A percentile compares a stretch with the other conserved stretches of the same genome.
Evolutionary conservation across 2,329 filamentous ascomycete species (phyloP).

Genomic region (Verticillium tricorpus): DNA sequence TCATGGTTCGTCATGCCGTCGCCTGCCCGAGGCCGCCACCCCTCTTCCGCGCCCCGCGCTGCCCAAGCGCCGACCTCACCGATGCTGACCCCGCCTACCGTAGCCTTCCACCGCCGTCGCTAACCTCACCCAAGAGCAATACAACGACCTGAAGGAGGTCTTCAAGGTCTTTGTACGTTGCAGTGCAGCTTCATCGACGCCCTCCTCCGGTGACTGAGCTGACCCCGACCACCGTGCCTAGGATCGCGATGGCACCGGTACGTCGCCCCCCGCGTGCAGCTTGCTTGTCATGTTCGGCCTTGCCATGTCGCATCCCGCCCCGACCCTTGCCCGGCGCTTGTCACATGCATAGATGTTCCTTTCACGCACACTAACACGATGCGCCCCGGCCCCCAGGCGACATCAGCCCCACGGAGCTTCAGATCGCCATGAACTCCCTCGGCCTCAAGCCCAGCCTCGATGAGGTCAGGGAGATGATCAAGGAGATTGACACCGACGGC

Average conservation of each 20-base stretch:
- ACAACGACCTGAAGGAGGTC: constrained; percentile 13
- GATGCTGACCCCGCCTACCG: neutral
- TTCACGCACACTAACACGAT: constrained; percentile 1
- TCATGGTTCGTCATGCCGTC: constrained; percentile 9
- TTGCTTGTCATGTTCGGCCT: neutral
- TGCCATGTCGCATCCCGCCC: neutral
- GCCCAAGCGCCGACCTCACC: neutral
- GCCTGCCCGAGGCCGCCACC: neutral
- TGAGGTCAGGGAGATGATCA: constrained; percentile 15
- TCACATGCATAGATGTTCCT: neutral
- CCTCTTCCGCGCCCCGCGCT: neutral
- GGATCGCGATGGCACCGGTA: constrained; percentile 15
- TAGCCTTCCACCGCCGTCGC: constrained; percentile 8
- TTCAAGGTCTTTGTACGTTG: constrained; percentile 13
- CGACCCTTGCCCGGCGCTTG: neutral
- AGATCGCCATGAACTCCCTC: constrained; percentile 15
- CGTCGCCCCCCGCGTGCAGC: neutral
- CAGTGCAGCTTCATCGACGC: neutral
- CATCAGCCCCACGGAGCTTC: constrained; percentile 14
- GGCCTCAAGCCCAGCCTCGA: constrained; percentile 13
- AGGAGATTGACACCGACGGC: constrained; percentile 13
- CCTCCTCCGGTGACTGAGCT: constrained; percentile 6
- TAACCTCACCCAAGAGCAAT: constrained; percentile 13
- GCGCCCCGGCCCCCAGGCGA: constrained; percentile 3
- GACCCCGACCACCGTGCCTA: neutral